A percentile compares a stretch with the other conserved stretches of the same genome.
These are phyloP conservation scores for Fusarium nisikadoi DNA, from an alignment of 2,329 filamentous ascomycete genomes.

Conservation along the genomic window DNA sequence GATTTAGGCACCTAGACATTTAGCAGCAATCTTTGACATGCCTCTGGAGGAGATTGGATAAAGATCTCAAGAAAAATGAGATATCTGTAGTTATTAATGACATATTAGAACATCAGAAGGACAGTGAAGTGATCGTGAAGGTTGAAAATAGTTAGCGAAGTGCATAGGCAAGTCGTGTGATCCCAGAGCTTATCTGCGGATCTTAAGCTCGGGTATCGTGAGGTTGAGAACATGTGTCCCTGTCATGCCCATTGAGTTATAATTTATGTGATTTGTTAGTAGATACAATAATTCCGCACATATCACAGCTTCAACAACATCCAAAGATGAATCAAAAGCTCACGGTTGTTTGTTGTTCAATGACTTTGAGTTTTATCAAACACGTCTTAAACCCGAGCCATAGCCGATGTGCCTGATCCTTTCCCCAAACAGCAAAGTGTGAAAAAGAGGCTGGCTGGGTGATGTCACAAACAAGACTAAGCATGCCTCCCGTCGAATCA, in stretches of 20 bases:
- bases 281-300: fast-evolving
- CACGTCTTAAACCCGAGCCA: neutral
- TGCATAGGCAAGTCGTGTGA: neutral
- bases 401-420: neutral
- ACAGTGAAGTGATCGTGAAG: neutral
- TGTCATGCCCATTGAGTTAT: fast-evolving
- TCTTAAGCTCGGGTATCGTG: neutral
- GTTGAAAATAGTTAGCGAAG: neutral
- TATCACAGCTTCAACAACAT: fast-evolving
- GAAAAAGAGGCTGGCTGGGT: neutral
- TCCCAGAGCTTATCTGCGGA: neutral
- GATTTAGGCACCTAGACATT: fast-evolving
- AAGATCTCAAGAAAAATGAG: fast-evolving
- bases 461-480: neutral
- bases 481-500: neutral
- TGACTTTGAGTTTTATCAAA: fast-evolving
- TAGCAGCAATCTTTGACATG: fast-evolving
- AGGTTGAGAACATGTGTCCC: neutral
- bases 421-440: neutral
- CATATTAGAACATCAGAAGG: neutral
- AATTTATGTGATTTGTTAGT: fast-evolving
- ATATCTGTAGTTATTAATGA: fast-evolving
- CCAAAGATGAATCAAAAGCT: fast-evolving
- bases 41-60: fast-evolving
- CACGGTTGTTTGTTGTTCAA: neutral